Evolutionary conservation across 2,329 filamentous ascomycete species (phyloP), one percentile per base, ranked within the genome.

Genomic region (Gliomastix tumulicola): DNA sequence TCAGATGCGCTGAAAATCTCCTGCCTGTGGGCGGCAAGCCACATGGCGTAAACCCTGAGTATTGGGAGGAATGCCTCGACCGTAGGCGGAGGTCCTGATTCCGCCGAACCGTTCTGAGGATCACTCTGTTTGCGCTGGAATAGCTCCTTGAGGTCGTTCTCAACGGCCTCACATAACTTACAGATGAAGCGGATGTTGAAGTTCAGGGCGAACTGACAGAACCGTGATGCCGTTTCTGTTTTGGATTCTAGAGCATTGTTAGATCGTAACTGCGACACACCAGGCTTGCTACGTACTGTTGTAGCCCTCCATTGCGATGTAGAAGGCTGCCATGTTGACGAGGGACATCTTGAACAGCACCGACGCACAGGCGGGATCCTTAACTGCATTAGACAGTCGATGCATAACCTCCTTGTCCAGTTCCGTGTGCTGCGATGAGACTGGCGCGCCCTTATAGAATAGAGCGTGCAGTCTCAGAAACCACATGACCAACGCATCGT

Each of bases 381-480:
- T 88, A 20, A 92, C 66, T 21, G 86, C 77, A 46, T 84, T 74
- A 33, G 80, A 74, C 25, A 95, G 65, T 34, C 88, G 83, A 48
- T 83, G 81, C 41, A 95, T 68, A 11, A 97, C 84, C 55, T 95
- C 88, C 40, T 79, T 79, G 58, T 96, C 89, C 20, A 96, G 67
- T 54, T 94, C 88, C 37, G 82, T 76, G 44, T 88, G 84, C 42
- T 82, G 79, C 1, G 77, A 63, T 49, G 92, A 89, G 31, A 79
- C 72, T 3, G 38, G 28, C 41, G 82, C 71, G 21, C 87, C 88
- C 42, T 81, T 81, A 60, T 84, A 90, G 57, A 86, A 90, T 52
- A 83, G 79, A 33, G 87, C 87, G 55, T 96, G 90, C 30, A 96
- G 73, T 47, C 84, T 81, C 41, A 90, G 75, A 50, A 96, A 94